Percentiles rank a stretch among this genome's conserved stretches.
Conservation (phyloP, 83 land plant genomes). For the Larix sibirica region DNA sequence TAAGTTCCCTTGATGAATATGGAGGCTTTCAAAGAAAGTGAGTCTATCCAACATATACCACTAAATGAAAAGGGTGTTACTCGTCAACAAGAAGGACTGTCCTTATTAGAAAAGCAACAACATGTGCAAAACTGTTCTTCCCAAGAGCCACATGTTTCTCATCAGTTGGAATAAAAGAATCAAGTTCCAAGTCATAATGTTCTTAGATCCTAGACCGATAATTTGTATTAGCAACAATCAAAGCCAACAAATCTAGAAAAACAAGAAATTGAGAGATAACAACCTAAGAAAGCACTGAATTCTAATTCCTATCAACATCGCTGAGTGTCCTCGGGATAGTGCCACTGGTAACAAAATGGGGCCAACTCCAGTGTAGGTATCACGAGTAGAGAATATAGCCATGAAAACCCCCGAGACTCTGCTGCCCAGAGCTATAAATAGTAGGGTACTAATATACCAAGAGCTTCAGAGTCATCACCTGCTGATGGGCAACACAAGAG, state of each 20-base stretch:
- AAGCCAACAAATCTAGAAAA: neutral
- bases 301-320: neutral
- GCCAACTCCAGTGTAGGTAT: neutral
- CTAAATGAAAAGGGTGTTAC: neutral
- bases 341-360: slow-evolving; percentile 13
- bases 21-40: neutral
- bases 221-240: neutral
- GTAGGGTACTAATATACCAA: slow-evolving; percentile 4
- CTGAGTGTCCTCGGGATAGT: neutral
- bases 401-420: neutral
- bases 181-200: neutral
- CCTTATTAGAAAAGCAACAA: neutral
- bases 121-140: neutral
- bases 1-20: neutral
- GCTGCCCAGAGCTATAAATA: neutral
- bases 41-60: neutral
- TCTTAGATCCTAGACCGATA: neutral
- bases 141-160: neutral
- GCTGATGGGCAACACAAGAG: neutral
- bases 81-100: neutral
- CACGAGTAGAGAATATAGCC: neutral
- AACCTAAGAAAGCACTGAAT: neutral
- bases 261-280: neutral
- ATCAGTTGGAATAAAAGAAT: slow-evolving; percentile 7
- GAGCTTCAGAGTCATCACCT: neutral